Percentiles rank a stretch among this genome's conserved stretches.
Conservation (phyloP, 2,329 filamentous ascomycete genomes). For the Monosporascus cannonballus region DNA sequence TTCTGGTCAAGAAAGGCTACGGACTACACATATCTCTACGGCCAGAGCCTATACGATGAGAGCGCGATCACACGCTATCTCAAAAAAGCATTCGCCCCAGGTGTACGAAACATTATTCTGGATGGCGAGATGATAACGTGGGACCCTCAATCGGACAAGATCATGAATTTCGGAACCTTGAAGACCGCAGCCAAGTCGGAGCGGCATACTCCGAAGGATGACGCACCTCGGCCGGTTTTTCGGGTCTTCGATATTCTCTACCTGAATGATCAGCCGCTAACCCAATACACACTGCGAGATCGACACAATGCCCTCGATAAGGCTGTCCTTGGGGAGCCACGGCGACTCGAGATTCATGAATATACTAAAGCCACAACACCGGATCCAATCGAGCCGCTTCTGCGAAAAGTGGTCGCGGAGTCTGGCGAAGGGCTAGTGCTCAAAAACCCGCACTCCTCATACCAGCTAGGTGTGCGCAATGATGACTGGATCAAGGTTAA, state of each 20-base stretch:
- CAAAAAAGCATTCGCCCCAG: constrained; percentile 66
- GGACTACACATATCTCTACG: constrained; percentile 93
- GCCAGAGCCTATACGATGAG: constrained; percentile 66
- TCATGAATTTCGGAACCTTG: constrained; percentile 84
- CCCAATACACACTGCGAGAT: constrained; percentile 76
- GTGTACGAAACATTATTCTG: constrained; percentile 80
- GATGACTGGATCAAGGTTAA: constrained; percentile 99
- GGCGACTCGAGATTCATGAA: constrained; percentile 76
- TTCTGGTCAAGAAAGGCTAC: constrained; percentile 98
- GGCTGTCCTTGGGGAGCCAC: constrained; percentile 62
- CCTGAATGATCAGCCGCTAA: constrained; percentile 74
- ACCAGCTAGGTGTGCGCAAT: constrained; percentile 81
- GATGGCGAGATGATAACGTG: constrained; percentile 99
- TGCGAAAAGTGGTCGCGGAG: constrained; percentile 79
- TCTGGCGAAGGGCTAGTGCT: constrained; percentile 86
- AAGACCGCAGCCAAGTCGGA: constrained; percentile 84
- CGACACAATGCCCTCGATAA: constrained; percentile 68
- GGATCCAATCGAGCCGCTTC: constrained; percentile 68
- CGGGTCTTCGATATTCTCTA: constrained; percentile 88
- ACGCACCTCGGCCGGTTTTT: constrained; percentile 68
- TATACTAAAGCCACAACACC: constrained; percentile 61
- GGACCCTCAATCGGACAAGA: constrained; percentile 79
- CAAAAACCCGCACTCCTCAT: constrained; percentile 86
- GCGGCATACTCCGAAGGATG: constrained; percentile 62
- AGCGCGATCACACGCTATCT: constrained; percentile 77